These are phyloP conservation scores for Pythium rishiriense DNA, from an alignment of 352 stramenopile genomes.

Conservation along the genomic window DNA sequence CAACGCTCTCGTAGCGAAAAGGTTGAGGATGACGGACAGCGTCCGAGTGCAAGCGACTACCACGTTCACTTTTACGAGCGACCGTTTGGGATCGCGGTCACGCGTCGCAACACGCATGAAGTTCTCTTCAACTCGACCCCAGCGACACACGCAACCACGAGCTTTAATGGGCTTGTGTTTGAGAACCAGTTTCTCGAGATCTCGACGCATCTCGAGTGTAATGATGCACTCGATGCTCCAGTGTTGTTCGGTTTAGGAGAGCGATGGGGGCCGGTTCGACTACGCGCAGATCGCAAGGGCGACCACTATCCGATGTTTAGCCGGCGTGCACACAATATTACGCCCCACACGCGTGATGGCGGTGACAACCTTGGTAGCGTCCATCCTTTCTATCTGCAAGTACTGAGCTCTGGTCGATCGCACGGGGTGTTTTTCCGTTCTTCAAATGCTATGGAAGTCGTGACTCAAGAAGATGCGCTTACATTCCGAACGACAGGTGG, in stretches of 20 bases:
- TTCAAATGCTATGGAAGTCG: slow-evolving; percentile 87
- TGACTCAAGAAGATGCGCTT: slow-evolving; percentile 55
- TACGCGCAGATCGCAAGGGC: slow-evolving; percentile 43
- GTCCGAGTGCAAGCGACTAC: slow-evolving; percentile 26
- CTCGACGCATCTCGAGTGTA: slow-evolving; percentile 56
- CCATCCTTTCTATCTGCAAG: slow-evolving; percentile 78
- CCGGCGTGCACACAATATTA: slow-evolving; percentile 8
- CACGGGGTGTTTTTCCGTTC: slow-evolving; percentile 82
- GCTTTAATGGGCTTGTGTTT: slow-evolving; percentile 74
- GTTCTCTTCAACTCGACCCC: slow-evolving; percentile 88
- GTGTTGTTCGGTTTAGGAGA: slow-evolving; percentile 81
- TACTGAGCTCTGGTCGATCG: slow-evolving; percentile 40
- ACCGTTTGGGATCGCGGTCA: slow-evolving; percentile 77
- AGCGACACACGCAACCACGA: slow-evolving; percentile 31
- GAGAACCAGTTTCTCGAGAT: slow-evolving; percentile 89
- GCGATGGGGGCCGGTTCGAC: slow-evolving; percentile 40
- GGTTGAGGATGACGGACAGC: slow-evolving; percentile 9
- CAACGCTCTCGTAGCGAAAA: too few species aligned
- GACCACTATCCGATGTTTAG: slow-evolving; percentile 76
- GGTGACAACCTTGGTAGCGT: slow-evolving; percentile 81
- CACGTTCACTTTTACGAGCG: slow-evolving; percentile 59
- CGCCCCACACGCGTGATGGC: slow-evolving; percentile 31
- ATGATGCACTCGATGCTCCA: slow-evolving; percentile 23
- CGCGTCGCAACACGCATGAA: slow-evolving; percentile 48
- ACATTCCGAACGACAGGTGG: slow-evolving; percentile 82